Percentiles rank a stretch among this genome's conserved stretches.
phyloP scores from a whole-genome alignment of 2,329 filamentous ascomycete species.

The Myriosclerotinia scirpicola region DNA sequence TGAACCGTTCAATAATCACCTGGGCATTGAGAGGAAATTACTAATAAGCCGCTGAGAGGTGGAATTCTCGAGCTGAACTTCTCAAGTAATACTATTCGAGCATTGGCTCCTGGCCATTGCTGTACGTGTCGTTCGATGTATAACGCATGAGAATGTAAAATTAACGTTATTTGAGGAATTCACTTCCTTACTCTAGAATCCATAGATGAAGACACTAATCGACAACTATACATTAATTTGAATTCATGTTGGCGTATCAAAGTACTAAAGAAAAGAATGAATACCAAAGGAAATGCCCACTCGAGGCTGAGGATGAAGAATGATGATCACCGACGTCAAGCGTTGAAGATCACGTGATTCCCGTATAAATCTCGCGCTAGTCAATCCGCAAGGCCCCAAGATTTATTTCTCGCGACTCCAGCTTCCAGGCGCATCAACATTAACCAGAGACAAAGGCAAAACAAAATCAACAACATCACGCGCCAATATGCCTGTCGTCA shows the following conservation, averaged over 20 bases:
- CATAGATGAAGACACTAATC: not conserved
- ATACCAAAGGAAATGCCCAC: no score
- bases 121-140: no score
- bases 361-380: constrained; percentile 7
- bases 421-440: constrained; percentile 17
- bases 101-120: not conserved
- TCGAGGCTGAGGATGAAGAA: not conserved
- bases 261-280: no score
- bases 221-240: not conserved
- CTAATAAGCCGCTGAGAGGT: not conserved
- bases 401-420: constrained; percentile 24
- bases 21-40: not conserved
- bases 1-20: not conserved
- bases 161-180: not conserved
- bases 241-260: not conserved
- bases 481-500: constrained; percentile 66
- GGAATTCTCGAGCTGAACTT: not conserved
- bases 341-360: not conserved
- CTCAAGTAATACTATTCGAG: not conserved
- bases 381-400: constrained; percentile 15
- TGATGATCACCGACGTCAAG: not conserved
- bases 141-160: no score
- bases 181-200: no score
- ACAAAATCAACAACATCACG: constrained; percentile 21
- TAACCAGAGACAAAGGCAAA: constrained; percentile 9